Conservation (phyloP, 306 rosid species). For the Vicia faba region DNA sequence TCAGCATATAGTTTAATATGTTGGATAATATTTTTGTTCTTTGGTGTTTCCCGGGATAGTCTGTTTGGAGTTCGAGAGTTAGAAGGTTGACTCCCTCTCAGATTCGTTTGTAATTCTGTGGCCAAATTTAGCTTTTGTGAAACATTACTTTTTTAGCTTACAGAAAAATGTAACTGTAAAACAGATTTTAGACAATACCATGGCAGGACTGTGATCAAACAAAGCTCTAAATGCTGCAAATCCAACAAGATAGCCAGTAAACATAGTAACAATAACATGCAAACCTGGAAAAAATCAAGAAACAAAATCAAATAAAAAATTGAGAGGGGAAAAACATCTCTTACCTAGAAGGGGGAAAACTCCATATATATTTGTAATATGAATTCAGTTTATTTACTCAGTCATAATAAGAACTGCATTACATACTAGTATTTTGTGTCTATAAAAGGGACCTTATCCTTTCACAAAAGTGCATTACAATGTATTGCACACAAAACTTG, state of each 20-base stretch:
- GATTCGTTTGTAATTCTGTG: background rate
- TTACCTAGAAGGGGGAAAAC: background rate
- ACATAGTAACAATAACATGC: constrained; percentile 78
- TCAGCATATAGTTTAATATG: background rate
- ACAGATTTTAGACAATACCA: constrained; percentile 52
- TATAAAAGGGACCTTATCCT: no score
- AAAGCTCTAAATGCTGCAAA: constrained; percentile 79
- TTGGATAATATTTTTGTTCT: background rate
- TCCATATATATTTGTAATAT: constrained; percentile 13
- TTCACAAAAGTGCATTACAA: no score
- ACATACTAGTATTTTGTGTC: no score
- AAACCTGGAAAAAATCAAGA: constrained; percentile 57
- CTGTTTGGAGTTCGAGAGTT: constrained; percentile 2
- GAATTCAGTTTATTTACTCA: constrained; percentile 14
- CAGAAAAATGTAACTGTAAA: background rate
- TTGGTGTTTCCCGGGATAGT: background rate
- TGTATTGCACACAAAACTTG: constrained; percentile 10
- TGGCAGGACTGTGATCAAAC: constrained; percentile 71
- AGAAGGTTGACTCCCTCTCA: background rate
- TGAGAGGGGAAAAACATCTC: no score
- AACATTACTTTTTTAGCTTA: background rate
- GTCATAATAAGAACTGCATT: no score
- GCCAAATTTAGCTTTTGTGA: background rate
- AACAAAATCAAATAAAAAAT: constrained; percentile 11
- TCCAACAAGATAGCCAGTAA: constrained; percentile 84